phyloP scores from a whole-genome alignment of 2,329 filamentous ascomycete genomes.

The Raffaelea ambrosiae region DNA sequence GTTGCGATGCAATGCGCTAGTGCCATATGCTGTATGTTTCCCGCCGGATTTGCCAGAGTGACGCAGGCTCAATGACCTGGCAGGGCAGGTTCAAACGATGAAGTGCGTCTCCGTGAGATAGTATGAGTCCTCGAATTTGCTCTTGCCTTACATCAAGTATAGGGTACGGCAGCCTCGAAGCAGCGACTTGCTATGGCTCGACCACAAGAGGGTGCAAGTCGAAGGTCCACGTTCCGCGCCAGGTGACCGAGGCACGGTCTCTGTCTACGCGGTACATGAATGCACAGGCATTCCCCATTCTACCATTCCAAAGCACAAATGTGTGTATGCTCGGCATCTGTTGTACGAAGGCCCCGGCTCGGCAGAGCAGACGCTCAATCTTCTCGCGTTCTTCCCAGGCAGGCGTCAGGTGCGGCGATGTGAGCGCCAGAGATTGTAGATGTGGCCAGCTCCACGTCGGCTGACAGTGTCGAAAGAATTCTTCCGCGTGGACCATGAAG shows the following conservation, averaged over 20 bases:
- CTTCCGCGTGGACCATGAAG: conserved; percentile 19
- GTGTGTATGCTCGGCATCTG: conserved; percentile 22
- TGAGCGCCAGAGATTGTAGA: conserved; percentile 24
- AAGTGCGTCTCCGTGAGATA: conserved; percentile 23
- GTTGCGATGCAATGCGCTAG: conserved; percentile 2
- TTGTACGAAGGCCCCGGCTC: conserved; percentile 15
- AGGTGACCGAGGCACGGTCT: conserved; percentile 18
- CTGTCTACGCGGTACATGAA: conserved; percentile 21
- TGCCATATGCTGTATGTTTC: conserved; percentile 13
- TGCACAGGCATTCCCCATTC: conserved; percentile 20
- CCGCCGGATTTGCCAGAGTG: conserved; percentile 24
- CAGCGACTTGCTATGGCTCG: conserved; percentile 16
- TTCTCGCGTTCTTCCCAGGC: conserved; percentile 7
- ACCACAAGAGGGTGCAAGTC: conserved; percentile 17
- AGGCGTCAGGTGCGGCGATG: conserved; percentile 19
- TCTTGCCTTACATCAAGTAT: conserved; percentile 17
- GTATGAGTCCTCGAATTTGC: conserved; percentile 13
- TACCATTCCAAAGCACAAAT: conserved; percentile 25
- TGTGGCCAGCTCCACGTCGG: conserved; percentile 18
- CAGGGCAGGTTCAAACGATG: conserved; percentile 21
- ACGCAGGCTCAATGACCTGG: conserved; percentile 21
- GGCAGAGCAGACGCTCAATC: conserved; percentile 17
- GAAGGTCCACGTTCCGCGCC: conserved; percentile 24
- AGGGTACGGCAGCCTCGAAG: conserved; percentile 10
- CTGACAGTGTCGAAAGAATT: conserved; percentile 18